phyloP scores from a whole-genome alignment of 2,329 filamentous ascomycete genomes.

The Sordariomycetes sp. region DNA sequence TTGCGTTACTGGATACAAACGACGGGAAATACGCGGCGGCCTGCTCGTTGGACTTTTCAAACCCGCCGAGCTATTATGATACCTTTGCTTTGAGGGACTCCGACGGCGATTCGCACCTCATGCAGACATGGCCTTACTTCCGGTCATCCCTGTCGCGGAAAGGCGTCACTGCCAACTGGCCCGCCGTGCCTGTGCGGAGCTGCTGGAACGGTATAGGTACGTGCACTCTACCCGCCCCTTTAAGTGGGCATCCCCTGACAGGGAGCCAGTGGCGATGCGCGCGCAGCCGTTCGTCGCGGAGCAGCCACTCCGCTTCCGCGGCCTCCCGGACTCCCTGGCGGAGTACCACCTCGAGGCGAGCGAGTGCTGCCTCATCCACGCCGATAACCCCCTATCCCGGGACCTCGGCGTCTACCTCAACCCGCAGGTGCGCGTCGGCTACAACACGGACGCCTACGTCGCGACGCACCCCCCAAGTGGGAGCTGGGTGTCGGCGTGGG shows the following conservation, averaged over 20 bases:
- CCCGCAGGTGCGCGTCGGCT: slow-evolving; percentile 57
- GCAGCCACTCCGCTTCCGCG: slow-evolving; percentile 46
- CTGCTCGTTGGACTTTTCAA: slow-evolving; percentile 49
- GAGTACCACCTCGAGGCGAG: slow-evolving; percentile 58
- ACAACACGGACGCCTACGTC: slow-evolving; percentile 42
- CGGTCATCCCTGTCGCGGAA: slow-evolving; percentile 35
- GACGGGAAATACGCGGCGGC: slow-evolving; percentile 49
- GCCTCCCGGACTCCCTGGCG: slow-evolving; percentile 51
- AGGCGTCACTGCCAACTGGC: slow-evolving; percentile 36
- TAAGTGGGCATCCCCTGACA: neutral
- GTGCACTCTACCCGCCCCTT: neutral
- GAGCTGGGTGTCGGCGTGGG: slow-evolving; percentile 34
- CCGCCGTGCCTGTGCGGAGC: slow-evolving; percentile 32
- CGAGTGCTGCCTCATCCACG: slow-evolving; percentile 70
- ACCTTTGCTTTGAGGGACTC: slow-evolving; percentile 51
- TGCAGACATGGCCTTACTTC: slow-evolving; percentile 51
- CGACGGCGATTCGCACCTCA: slow-evolving; percentile 36
- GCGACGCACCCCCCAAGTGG: slow-evolving; percentile 27
- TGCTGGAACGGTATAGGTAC: slow-evolving; percentile 34
- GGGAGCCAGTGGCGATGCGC: slow-evolving; percentile 33
- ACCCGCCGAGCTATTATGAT: slow-evolving; percentile 46
- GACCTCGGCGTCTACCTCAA: slow-evolving; percentile 54
- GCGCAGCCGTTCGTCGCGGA: slow-evolving; percentile 41
- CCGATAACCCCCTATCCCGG: slow-evolving; percentile 51
- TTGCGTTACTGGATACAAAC: slow-evolving; percentile 44